phyloP scores from a whole-genome alignment of 192 early-diverging fungal species.

The Cetraspora pellucida region DNA sequence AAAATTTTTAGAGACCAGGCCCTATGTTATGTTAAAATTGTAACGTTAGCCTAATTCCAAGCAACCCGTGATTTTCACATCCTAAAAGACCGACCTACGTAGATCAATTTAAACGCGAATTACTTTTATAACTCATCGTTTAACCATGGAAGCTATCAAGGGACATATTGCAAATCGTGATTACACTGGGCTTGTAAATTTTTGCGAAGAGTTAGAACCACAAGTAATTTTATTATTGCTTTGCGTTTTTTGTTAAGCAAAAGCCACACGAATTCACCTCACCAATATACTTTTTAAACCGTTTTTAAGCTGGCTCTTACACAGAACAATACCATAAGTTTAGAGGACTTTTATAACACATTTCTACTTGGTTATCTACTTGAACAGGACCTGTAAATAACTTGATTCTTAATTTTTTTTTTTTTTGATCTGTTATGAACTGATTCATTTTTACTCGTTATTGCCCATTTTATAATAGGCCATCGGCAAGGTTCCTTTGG shows the following conservation, averaged over 20 bases:
- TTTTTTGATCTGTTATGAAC: not conserved
- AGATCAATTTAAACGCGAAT: too few species aligned
- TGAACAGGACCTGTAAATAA: slow-evolving; percentile 34
- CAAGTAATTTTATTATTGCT: slow-evolving; percentile 10
- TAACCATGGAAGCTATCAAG: slow-evolving; percentile 29
- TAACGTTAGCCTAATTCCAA: too few species aligned
- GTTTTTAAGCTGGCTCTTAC: slow-evolving; percentile 18
- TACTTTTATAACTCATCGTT: too few species aligned
- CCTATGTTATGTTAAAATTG: too few species aligned
- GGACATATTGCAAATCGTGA: slow-evolving; percentile 19
- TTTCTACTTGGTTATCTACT: slow-evolving; percentile 30
- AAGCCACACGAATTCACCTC: too few species aligned
- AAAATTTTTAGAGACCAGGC: too few species aligned
- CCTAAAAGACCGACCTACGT: too few species aligned
- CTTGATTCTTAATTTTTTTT: not conserved
- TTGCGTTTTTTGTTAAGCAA: not conserved
- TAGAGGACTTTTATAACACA: slow-evolving; percentile 31
- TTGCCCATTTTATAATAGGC: slow-evolving; percentile 17
- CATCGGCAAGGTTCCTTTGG: slow-evolving; percentile 35
- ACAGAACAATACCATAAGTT: slow-evolving; percentile 14
- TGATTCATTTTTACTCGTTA: not conserved
- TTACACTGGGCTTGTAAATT: slow-evolving; percentile 15
- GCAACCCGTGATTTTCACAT: too few species aligned
- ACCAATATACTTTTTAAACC: not conserved
- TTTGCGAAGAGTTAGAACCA: slow-evolving; percentile 34